Evolutionary conservation across 257 asterid species (phyloP), one percentile per base, ranked within the genome.

Genomic region (Gynochthodes officinalis): DNA sequence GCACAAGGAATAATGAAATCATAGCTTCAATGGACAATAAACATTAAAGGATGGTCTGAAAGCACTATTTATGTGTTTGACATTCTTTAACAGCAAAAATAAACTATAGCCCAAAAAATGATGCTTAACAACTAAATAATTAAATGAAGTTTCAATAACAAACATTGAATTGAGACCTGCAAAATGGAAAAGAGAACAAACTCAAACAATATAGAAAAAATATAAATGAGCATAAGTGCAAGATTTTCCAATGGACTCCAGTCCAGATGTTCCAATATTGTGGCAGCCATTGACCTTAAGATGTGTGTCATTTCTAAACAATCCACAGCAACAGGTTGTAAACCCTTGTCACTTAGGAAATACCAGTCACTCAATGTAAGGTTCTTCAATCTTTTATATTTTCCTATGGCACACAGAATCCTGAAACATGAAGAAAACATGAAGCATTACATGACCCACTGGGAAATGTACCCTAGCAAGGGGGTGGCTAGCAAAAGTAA

Each of bases 281-380:
- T 86, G 92, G 89, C 98, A 93, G 75, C 96, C 97, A 81, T 89
- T 90, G 54, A 93, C 82, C 84, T 93, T 97, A 76, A 93, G 86
- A 79, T 85, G 91, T n/a, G n/a, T 69, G 84, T 82, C 80, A 93
- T 91, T 83, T 86, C 92, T 27, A 88, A 74, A 78, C 98, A 93
- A 74, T 96, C 97, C 35, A 73, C 84, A 57, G 94, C 96, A 76
- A 91, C 81, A 55, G 89, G 89, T 73, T 85, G 89, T 74, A 93
- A 83, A 71, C 96, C 96, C 82, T 73, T 72, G 82, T 86, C 89
- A 77, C 87, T 86, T 60, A 93, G 73, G 77, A 86, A 88, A 86
- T 82, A 82, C 84, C 98, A 93, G 82, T 91, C 96, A 46, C 85
- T 89, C 89, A 93, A 58, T 21, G 89, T 85, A 79, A 93, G 91